Evolutionary conservation across 2,329 filamentous ascomycete genomes (phyloP).

Genomic region (Orbilia quercus): DNA sequence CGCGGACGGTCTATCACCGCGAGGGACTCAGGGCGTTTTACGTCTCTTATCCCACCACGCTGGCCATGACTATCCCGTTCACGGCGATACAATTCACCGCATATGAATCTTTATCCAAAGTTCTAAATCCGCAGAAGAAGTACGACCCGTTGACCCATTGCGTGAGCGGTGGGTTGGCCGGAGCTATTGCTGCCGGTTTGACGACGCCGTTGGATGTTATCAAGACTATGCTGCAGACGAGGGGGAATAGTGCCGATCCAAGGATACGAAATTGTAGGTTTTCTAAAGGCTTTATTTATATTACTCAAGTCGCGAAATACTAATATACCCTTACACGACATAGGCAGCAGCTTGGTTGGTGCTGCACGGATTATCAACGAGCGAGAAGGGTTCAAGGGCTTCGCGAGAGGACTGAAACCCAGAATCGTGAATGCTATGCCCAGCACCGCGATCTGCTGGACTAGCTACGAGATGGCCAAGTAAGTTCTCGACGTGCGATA

Average conservation of each 20-base stretch:
- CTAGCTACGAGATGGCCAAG: conserved; percentile 61
- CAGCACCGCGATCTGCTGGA: conserved; percentile 97
- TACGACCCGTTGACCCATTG: conserved; percentile 97
- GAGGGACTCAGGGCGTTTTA: conserved; percentile 95
- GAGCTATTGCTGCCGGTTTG: conserved; percentile 89
- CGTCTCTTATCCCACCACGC: conserved; percentile 95
- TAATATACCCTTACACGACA: not conserved
- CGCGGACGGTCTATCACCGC: conserved; percentile 82
- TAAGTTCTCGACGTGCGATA: conserved; percentile 50
- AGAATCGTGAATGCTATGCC: conserved; percentile 96
- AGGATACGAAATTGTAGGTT: conserved; percentile 75
- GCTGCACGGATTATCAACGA: conserved; percentile 84
- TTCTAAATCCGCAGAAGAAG: conserved; percentile 84
- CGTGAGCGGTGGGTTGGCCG: conserved; percentile 88
- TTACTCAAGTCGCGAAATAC: too few relatives aligned
- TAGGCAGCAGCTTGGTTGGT: conserved; percentile 79
- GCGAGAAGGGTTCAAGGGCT: conserved; percentile 84
- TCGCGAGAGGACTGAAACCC: conserved; percentile 92
- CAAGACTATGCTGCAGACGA: conserved; percentile 95
- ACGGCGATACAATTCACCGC: conserved; percentile 96
- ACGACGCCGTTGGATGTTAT: conserved; percentile 98
- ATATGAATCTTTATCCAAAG: conserved; percentile 94
- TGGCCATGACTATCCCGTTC: conserved; percentile 98
- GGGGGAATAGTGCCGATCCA: conserved; percentile 81
- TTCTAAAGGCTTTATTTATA: too few relatives aligned